Evolutionary conservation across 2,329 filamentous ascomycete species (phyloP), one percentile per base, ranked within the genome.

Genomic region (Hymenoscyphus salicellus): DNA sequence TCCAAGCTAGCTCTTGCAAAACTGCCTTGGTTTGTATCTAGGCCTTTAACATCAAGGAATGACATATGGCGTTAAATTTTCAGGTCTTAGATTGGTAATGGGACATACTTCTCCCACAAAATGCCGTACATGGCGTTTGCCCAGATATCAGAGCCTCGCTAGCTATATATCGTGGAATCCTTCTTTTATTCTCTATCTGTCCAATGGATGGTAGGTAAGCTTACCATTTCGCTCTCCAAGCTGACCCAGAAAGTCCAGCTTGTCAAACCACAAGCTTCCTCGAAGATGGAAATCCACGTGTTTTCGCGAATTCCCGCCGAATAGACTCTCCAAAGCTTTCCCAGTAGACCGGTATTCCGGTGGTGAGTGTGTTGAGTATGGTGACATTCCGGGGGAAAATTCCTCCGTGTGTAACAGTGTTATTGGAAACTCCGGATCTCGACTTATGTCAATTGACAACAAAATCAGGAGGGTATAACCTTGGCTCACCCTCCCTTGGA

Each of bases 341-440:
- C 46, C 20, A 52, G 46, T 20, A 52, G 46, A 52, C 46, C 46
- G 46, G 46, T 52, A 52, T 52, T 52, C 46, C 46, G 46, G 46
- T 52, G 46, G 11, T 52, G 46, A 52, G 46, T 52, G 46, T 52
- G 46, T 3, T 52, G 46, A 52, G 46, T 52, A 20, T 38, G 36
- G 36, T 38, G 36, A 23, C 23, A 52, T 23, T 20, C 11, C 46
- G 46, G 46, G 46, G 11, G 20, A 14, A 26, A 52, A 23, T 26
- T 8, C 46, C 46, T 26, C 46, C 46, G n/a, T 23, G 46, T 52
- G 20, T 52, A 52, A 52, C 23, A 20, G 46, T 26, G 46, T 52
- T 14, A 26, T 52, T 23, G 46, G 23, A 52, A 14, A 26, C 46
- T 52, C 46, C 46, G 20, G 46, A 52, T 52, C 26, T 52, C 46